Evolutionary conservation across 306 rosid species (phyloP), one percentile per base, ranked within the genome.

Genomic region (Geum urbanum): DNA sequence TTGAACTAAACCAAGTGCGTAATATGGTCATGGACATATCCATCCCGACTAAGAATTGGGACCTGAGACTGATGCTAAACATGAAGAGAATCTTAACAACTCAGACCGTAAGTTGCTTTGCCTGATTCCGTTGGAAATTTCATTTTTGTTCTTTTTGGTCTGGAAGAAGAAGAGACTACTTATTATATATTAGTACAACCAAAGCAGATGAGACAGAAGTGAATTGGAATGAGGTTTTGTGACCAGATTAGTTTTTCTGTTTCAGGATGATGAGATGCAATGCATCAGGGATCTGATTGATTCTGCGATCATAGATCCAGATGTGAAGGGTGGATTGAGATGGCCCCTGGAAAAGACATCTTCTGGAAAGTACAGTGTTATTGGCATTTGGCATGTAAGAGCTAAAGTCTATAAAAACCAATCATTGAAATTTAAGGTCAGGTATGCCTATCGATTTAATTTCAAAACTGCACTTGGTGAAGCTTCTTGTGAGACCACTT

Each of bases 251-350:
- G n/a, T 63, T 20, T 45, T 70, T 45, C 57, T 72, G 37, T 71
- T 51, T 57, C 74, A 83, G 89, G 83, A 85, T 74, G 86, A 85
- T 72, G 92, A 87, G 51, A 62, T 83, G 77, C 75, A 79, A 66
- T 67, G 71, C 75, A 74, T 85, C 48, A 48, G 41, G 74, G 76
- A 67, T 19, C 77, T 87, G 79, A 51, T 87, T 32, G 72, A 66
- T 41, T 74, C 78, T 59, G 89, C 92, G 5, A 62, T 82, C 69
- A 62, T 79, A 16, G 87, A 87, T 79, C 46, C 78, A 49, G 68
- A 77, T 66, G 87, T 82, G 76, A 82, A 74, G 81, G 89, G 92
- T 72, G 86, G 92, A 53, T 79, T 87, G 82, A 84, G 86, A 75
- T 87, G 92, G 92, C 63, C 86, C 15, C 16, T 78, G 32, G 89